A percentile compares a stretch with the other conserved stretches of the same genome.
Evolutionary conservation across 176 grass and related monocot genomes (phyloP).

Genomic region (Bromus sterilis): DNA sequence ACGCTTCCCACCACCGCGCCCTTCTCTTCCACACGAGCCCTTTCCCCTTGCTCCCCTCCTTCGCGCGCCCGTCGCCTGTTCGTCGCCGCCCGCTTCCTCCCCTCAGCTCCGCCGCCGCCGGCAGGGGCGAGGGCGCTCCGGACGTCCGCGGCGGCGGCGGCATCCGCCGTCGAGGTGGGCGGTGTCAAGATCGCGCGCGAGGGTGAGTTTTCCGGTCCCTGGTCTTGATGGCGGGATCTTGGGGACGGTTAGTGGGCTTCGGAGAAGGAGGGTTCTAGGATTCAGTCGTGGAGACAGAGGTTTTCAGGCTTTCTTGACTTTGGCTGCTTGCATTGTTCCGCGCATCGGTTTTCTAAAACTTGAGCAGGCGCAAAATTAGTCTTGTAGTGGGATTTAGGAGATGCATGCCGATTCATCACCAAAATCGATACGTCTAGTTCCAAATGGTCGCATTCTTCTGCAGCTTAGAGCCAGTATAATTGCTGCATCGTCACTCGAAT

Average conservation of each 20-base stretch:
- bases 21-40: neutral
- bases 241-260: neutral
- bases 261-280: neutral
- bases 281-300: neutral
- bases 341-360: neutral
- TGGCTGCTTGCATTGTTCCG: neutral
- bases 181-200: constrained; percentile 79
- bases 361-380: neutral
- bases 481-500: neutral
- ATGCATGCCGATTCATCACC: neutral
- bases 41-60: neutral
- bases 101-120: neutral
- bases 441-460: neutral
- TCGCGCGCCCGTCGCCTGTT: neutral
- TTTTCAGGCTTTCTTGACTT: neutral
- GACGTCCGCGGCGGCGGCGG: constrained; percentile 34
- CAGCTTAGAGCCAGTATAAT: neutral
- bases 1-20: neutral
- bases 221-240: constrained; percentile 24
- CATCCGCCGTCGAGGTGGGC: constrained; percentile 53
- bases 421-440: neutral
- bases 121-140: constrained; percentile 8
- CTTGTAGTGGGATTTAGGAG: neutral
- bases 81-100: neutral
- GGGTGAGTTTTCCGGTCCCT: constrained; percentile 26